Conservation (phyloP, 768 basidiomycete genomes). For the Mycena rosella region DNA sequence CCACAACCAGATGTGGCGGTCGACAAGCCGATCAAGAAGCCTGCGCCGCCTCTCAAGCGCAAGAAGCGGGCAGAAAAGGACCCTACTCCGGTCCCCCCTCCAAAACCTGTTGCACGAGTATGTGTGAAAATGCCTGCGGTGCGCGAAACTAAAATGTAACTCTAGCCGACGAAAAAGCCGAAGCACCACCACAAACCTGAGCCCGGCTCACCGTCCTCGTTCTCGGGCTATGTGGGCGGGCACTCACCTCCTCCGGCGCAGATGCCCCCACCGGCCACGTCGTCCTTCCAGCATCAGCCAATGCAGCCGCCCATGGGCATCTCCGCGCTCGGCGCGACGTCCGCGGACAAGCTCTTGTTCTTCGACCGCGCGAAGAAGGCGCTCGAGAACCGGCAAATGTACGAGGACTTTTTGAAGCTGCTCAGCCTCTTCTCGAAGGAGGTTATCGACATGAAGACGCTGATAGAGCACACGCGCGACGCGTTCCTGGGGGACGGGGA, state of each 20-base stretch:
- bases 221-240: constrained; percentile 57
- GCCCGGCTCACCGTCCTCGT: constrained; percentile 63
- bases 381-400: constrained; percentile 79
- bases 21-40: constrained; percentile 60
- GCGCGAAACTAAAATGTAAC: constrained; percentile 14
- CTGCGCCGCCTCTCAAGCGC: constrained; percentile 61
- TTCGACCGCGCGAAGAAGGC: constrained; percentile 93
- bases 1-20: constrained; percentile 51
- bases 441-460: constrained; percentile 86
- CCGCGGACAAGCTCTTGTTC: constrained; percentile 87
- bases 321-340: constrained; percentile 42
- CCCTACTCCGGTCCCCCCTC: constrained; percentile 66
- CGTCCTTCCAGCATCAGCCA: constrained; percentile 38
- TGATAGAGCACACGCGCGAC: constrained; percentile 82
- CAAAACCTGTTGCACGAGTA: constrained; percentile 65
- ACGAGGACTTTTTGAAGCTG: constrained; percentile 96
- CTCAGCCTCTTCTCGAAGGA: constrained; percentile 92
- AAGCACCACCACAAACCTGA: constrained; percentile 75
- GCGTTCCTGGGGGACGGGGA: constrained; percentile 87
- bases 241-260: constrained; percentile 56
- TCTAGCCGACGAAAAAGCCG: constrained; percentile 67
- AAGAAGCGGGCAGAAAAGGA: constrained; percentile 82
- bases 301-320: constrained; percentile 39
- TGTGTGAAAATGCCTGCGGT: constrained; percentile 38
- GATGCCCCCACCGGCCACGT: constrained; percentile 42